Conservation (phyloP, 1,284 basidiomycete species). For the Austroboletus novae-zelandiae region DNA sequence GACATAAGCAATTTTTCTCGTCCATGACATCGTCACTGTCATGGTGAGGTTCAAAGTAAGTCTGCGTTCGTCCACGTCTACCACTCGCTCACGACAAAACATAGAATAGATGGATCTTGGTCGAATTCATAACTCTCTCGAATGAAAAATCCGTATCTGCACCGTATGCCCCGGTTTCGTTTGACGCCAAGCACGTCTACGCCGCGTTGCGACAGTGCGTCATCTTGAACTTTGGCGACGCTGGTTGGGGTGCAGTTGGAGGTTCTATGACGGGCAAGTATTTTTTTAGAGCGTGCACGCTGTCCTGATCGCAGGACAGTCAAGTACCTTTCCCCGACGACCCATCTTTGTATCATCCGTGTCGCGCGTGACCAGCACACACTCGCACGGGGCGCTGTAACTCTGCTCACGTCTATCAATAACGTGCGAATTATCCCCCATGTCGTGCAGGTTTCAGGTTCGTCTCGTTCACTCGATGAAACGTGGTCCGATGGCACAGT, state of each 20-base stretch:
- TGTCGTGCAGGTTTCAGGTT: constrained; percentile 75
- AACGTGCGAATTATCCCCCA: constrained; percentile 60
- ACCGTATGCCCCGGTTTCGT: constrained; percentile 2
- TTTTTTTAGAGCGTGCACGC: background rate
- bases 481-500: background rate
- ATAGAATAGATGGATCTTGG: constrained; percentile 77
- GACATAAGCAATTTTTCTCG: constrained; percentile 15
- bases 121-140: constrained; percentile 55
- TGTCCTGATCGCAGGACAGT: constrained; percentile 41
- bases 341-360: constrained; percentile 74
- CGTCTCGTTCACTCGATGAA: constrained; percentile 10
- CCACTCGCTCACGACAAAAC: background rate
- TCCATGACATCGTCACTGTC: background rate
- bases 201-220: constrained; percentile 66
- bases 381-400: constrained; percentile 71
- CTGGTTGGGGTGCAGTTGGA: constrained; percentile 76
- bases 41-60: constrained; percentile 31
- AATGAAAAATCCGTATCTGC: background rate
- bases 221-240: constrained; percentile 72
- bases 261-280: constrained; percentile 60
- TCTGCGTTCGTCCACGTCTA: background rate
- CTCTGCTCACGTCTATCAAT: constrained; percentile 59
- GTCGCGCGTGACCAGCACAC: constrained; percentile 73
- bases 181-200: constrained; percentile 64
- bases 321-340: constrained; percentile 79